Conservation (phyloP, 129 eudicot genomes). For the Tagetes patula region DNA sequence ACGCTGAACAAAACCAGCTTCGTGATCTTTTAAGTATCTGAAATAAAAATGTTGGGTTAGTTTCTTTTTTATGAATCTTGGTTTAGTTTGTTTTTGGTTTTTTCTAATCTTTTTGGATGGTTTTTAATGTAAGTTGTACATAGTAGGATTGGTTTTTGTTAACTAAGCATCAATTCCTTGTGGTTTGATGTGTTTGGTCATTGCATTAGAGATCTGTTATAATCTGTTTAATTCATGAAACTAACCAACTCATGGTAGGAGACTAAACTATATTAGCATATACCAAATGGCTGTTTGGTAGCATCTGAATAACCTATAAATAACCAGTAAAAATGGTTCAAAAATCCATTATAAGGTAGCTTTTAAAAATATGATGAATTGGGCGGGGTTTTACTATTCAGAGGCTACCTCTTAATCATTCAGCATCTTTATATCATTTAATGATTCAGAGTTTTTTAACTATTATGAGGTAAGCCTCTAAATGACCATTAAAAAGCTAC, state of each 20-base stretch:
- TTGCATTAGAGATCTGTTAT: not conserved
- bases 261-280: not conserved
- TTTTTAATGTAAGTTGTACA: conserved; percentile 20
- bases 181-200: not conserved
- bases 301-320: too few relatives aligned
- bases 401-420: too few relatives aligned
- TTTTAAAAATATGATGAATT: too few relatives aligned
- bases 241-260: not conserved
- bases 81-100: not conserved
- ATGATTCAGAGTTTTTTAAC: too few relatives aligned
- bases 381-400: too few relatives aligned
- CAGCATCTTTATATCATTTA: too few relatives aligned
- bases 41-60: conserved; percentile 19
- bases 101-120: not conserved
- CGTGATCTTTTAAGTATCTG: conserved; percentile 72
- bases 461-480: too few relatives aligned
- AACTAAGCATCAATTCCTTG: conserved; percentile 7
- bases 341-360: too few relatives aligned
- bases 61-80: conserved; percentile 10
- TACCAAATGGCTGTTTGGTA: not conserved
- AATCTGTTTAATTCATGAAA: not conserved
- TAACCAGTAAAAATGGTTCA: too few relatives aligned
- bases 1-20: conserved; percentile 34
- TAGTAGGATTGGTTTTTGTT: conserved; percentile 27
- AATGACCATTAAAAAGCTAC: too few relatives aligned